Evolutionary conservation across 768 basidiomycete genomes (phyloP).

Genomic region (Gyrodon lividus): DNA sequence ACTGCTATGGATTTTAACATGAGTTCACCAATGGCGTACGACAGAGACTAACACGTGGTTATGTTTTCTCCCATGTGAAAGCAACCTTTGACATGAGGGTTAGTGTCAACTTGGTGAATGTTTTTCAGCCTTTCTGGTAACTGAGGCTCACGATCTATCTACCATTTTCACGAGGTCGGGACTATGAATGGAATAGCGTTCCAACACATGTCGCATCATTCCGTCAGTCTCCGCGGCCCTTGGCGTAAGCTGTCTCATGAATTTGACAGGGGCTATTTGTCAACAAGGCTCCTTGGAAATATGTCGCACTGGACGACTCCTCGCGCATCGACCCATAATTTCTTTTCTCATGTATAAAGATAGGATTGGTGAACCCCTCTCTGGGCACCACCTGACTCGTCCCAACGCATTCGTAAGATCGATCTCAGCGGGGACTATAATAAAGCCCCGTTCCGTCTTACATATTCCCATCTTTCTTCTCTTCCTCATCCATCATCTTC

Average conservation of each 20-base stretch:
- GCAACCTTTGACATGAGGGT: no score
- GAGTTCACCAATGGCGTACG: not conserved
- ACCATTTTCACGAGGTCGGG: slow-evolving; percentile 3
- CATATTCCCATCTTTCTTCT: slow-evolving; percentile 12
- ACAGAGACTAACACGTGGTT: not conserved
- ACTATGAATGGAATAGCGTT: slow-evolving; percentile 4
- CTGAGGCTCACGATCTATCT: slow-evolving; percentile 1
- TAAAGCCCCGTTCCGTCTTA: not conserved
- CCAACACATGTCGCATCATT: slow-evolving; percentile 1
- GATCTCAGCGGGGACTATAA: slow-evolving; percentile 32
- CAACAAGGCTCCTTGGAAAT: slow-evolving; percentile 1
- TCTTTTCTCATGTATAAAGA: not conserved
- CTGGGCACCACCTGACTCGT: not conserved
- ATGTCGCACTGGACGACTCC: no score
- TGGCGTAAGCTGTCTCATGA: no score
- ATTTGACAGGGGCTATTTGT: not conserved
- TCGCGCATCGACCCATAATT: not conserved
- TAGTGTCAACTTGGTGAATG: no score
- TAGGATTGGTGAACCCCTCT: not conserved
- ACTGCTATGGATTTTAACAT: not conserved
- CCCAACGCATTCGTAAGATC: slow-evolving; percentile 12
- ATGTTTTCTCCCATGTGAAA: no score
- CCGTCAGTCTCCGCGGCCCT: not conserved
- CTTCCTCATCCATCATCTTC: not conserved
- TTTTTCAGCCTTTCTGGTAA: not conserved